Evolutionary conservation across 305 asterid species (phyloP).

Genomic region (Solanum hybrid): DNA sequence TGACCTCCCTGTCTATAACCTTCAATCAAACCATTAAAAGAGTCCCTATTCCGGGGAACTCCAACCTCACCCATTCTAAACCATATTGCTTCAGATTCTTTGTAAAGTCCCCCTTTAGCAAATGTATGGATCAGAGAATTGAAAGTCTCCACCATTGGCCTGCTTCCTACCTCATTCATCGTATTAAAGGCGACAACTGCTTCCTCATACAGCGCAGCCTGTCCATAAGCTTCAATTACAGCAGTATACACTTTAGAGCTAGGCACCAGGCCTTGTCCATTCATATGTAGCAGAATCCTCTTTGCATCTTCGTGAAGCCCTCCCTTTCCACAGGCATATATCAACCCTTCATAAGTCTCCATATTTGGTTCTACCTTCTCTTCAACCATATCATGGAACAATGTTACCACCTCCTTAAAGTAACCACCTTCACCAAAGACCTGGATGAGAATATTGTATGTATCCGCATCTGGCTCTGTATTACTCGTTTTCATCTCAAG

Average conservation of each 20-base stretch:
- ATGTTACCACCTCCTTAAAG: constrained; percentile 94
- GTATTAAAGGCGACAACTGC: constrained; percentile 87
- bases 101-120: constrained; percentile 86
- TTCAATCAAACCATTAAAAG: constrained; percentile 74
- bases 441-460: constrained; percentile 79
- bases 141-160: constrained; percentile 65
- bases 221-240: constrained; percentile 85
- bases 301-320: constrained; percentile 85
- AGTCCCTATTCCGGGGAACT: constrained; percentile 46
- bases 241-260: constrained; percentile 80
- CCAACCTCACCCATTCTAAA: constrained; percentile 71
- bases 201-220: constrained; percentile 87
- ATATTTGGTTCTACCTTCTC: constrained; percentile 93
- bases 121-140: constrained; percentile 73
- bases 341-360: constrained; percentile 94
- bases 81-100: constrained; percentile 68
- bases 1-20: constrained; percentile 92
- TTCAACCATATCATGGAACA: constrained; percentile 91
- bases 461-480: constrained; percentile 78
- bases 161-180: constrained; percentile 83
- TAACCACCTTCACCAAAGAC: constrained; percentile 97
- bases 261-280: constrained; percentile 64
- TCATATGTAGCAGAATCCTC: constrained; percentile 71
- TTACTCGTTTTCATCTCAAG: constrained; percentile 95
- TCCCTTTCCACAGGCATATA: constrained; percentile 86